Conservation (phyloP, 2,329 filamentous ascomycete genomes). For the Pyrenochaeta sp. region DNA sequence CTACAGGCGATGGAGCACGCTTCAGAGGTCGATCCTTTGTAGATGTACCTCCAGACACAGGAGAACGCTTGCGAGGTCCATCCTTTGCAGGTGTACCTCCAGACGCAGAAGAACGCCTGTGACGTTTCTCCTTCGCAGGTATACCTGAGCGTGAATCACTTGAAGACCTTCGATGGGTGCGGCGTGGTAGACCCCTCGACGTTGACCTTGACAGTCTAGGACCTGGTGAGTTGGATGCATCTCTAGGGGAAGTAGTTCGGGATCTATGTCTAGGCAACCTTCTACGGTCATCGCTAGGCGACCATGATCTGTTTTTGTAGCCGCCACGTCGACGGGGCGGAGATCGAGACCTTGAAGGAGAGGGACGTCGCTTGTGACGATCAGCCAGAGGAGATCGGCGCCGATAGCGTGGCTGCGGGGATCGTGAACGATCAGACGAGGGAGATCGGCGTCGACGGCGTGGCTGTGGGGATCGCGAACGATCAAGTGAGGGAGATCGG, state of each 20-base stretch:
- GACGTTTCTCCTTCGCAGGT: conserved; percentile 50
- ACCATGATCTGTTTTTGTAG: conserved; percentile 36
- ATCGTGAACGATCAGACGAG: conserved; percentile 48
- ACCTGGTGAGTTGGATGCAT: conserved; percentile 63
- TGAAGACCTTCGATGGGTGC: conserved; percentile 46
- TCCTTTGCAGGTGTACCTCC: conserved; percentile 49
- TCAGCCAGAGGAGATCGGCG: conserved; percentile 45
- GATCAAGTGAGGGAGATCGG: conserved; percentile 32
- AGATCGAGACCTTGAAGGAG: conserved; percentile 23
- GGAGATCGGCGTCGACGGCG: conserved; percentile 34
- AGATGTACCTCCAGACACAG: conserved; percentile 47
- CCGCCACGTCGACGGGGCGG: conserved; percentile 20
- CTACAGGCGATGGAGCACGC: conserved; percentile 52
- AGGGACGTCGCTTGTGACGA: conserved; percentile 26
- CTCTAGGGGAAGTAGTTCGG: conserved; percentile 57
- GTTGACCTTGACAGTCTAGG: conserved; percentile 52
- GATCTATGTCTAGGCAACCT: conserved; percentile 49
- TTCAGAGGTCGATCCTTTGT: conserved; percentile 52
- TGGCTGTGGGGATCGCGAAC: conserved; percentile 51
- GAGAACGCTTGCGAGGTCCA: conserved; percentile 54
- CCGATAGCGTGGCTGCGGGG: conserved; percentile 45
- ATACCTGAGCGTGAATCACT: conserved; percentile 50
- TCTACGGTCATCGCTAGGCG: conserved; percentile 40
- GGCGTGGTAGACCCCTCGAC: conserved; percentile 42
- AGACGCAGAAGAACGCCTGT: conserved; percentile 53